phyloP scores from a whole-genome alignment of 768 basidiomycete species.

The Boletus coccyginus region DNA sequence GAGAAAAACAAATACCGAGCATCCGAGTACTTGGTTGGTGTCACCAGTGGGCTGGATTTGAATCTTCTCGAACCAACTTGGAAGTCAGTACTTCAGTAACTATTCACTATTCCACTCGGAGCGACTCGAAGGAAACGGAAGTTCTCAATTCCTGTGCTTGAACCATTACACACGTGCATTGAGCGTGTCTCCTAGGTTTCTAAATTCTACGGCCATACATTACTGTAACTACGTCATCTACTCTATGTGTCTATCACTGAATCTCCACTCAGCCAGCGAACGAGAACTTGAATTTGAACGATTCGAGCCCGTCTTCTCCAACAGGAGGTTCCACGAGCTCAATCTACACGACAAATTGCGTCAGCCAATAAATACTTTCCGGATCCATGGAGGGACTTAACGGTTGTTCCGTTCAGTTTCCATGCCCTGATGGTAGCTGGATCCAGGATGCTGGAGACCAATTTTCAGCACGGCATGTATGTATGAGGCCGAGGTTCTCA shows the following conservation, averaged over 20 bases:
- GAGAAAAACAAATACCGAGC: slow-evolving; percentile 15
- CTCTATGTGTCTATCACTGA: background rate
- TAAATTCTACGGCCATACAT: background rate
- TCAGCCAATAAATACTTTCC: background rate
- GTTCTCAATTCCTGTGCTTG: background rate
- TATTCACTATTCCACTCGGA: too few relatives aligned
- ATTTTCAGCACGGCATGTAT: background rate
- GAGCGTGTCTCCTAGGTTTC: too few relatives aligned
- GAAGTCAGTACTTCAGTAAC: too few relatives aligned
- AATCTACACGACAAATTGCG: background rate
- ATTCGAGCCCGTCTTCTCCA: background rate
- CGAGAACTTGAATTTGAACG: slow-evolving; percentile 8
- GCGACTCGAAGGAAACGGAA: too few relatives aligned
- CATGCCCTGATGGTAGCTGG: background rate
- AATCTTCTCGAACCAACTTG: too few relatives aligned
- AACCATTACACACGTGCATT: background rate
- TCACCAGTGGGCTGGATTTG: too few relatives aligned
- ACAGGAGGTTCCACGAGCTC: background rate
- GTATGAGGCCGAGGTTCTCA: background rate
- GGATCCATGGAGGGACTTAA: background rate
- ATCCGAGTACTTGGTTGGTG: background rate
- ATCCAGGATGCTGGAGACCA: background rate
- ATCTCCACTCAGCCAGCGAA: background rate
- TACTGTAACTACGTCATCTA: too few relatives aligned
- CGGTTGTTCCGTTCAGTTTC: background rate